Percentiles rank a stretch among this genome's conserved stretches.
Evolutionary conservation across 257 asterid genomes (phyloP).

Genomic region (Penstemon barbatus): DNA sequence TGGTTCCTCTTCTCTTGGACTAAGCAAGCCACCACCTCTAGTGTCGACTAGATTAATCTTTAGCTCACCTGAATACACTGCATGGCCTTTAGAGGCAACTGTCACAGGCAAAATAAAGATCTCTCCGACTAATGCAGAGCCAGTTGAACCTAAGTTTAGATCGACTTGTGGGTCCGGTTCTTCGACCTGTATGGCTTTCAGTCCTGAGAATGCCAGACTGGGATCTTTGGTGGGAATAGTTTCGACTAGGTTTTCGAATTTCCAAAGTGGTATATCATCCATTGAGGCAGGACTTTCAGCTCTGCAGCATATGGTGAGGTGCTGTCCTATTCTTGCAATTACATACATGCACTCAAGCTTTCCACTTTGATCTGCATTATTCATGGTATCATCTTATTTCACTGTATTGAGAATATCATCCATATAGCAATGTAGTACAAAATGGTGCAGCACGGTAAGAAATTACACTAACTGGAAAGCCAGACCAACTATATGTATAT

Average conservation of each 20-base stretch:
- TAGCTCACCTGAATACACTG: conserved; percentile 85
- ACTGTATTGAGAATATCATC: conserved; percentile 7
- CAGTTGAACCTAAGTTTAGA: conserved; percentile 66
- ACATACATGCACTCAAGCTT: conserved; percentile 94
- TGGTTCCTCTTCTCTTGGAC: conserved; percentile 90
- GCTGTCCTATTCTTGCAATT: conserved; percentile 83
- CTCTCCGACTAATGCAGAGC: conserved; percentile 97
- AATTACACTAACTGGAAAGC: conserved; percentile 1
- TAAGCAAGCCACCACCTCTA: conserved; percentile 91
- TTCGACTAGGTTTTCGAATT: conserved; percentile 79
- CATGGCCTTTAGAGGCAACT: conserved; percentile 82
- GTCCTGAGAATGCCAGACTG: conserved; percentile 89
- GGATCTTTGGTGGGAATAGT: conserved; percentile 86
- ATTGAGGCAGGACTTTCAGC: conserved; percentile 98
- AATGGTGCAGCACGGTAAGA: conserved; percentile 19
- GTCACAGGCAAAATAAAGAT: conserved; percentile 79
- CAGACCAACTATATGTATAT: neutral
- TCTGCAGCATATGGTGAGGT: conserved; percentile 88
- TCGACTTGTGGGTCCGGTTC: conserved; percentile 99
- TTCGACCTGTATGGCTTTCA: conserved; percentile 93
- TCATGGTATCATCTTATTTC: conserved; percentile 30
- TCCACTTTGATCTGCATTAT: conserved; percentile 91
- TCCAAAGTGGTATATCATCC: conserved; percentile 93
- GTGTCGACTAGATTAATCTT: conserved; percentile 96
- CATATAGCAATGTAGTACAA: conserved; percentile 1